Base-by-base conservation (phyloP, 441 rosid genomes). In the Jatropha multifida region DNA sequence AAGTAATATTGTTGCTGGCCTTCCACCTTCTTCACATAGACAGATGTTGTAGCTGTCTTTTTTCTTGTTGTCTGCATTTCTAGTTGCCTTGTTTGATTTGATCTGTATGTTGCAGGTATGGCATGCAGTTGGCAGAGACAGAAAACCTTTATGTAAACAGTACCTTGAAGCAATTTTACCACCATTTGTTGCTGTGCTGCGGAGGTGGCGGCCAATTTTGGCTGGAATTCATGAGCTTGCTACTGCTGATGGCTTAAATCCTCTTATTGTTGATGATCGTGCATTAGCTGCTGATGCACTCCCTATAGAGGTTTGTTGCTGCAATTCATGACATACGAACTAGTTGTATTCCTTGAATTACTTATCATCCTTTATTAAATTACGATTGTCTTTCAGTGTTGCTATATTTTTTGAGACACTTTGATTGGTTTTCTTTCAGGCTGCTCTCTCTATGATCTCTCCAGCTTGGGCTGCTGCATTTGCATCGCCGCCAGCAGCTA, bases 401-500 rank as follows among this genome's bases (percentile, higher is more conserved):
- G 58, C 18, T 52, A 15, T 52, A 17, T 52, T 15, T 52, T 52
- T 52, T 52, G 58, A 14, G 20, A 52, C 8, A 52, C 48, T 52
- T 37, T 38, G 60, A 72, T 70, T 27, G 0, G 75, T 51, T 58
- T 69, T 72, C 32, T 77, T 77, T 76, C 85, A 96, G 99, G 98
- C 97, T 76, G 98, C 98, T 82, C 90, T 92, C 83, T 88, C 94
- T 67, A 94, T 96, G 98, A 84, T 91, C 76, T 94, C 98, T 85
- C 97, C 98, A 46, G 84, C 90, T 79, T 96, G 99, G 99, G 98
- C 97, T 68, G 97, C 98, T 86, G 98, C 99, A 71, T 96, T 96
- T 88, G 99, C 98, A 55, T 96, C 99, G 76, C 99, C 99, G 46
- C 99, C 99, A 72, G 97, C 99, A 83, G 97, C 99, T 72, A 91